A percentile compares a stretch with the other conserved stretches of the same genome.
phyloP scores from a whole-genome alignment of 331 rosid species.

The Acacia concinna region DNA sequence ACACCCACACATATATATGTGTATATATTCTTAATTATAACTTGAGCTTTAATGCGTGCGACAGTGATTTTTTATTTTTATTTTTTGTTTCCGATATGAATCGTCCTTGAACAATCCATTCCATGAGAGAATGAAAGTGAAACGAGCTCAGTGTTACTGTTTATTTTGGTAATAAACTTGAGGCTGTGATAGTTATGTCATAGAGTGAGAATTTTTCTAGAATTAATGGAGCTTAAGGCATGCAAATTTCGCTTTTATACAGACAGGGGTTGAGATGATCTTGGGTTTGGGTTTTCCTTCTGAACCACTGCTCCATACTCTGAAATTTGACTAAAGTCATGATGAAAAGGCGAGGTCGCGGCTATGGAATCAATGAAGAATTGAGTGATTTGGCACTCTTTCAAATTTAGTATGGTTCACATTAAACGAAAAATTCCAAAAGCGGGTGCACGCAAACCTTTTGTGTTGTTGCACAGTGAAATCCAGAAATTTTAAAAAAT shows the following conservation, averaged over 20 bases:
- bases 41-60: background rate
- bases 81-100: too few relatives aligned
- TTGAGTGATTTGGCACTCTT: background rate
- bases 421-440: slow-evolving; percentile 36
- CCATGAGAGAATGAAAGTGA: too few relatives aligned
- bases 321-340: background rate
- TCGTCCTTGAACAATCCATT: too few relatives aligned
- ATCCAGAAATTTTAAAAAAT: background rate
- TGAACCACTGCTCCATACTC: background rate
- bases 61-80: too few relatives aligned
- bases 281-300: background rate
- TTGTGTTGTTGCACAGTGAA: background rate
- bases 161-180: background rate
- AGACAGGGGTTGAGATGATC: background rate
- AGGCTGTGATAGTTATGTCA: background rate
- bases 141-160: too few relatives aligned
- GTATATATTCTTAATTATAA: background rate
- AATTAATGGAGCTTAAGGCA: background rate
- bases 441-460: slow-evolving; percentile 28
- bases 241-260: background rate
- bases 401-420: background rate
- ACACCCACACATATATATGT: too few relatives aligned
- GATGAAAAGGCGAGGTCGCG: background rate
- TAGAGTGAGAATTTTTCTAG: background rate
- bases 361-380: background rate